Conservation (phyloP, 2,329 filamentous ascomycete species). For the Tolypocladium ophioglossoides region DNA sequence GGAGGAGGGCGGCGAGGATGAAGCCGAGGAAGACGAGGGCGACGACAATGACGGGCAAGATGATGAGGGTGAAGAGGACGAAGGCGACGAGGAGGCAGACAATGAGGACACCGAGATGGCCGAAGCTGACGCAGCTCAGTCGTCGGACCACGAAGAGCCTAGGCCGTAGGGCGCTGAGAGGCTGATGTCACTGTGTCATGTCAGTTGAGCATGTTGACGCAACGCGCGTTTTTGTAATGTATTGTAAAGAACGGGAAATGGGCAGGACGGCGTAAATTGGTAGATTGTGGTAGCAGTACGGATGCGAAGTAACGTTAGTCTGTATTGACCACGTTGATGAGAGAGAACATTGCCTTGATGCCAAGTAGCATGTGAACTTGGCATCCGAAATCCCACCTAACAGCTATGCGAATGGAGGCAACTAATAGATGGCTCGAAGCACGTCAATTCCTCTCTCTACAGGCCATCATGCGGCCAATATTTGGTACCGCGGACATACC, state of each 20-base stretch:
- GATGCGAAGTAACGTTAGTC: too few species aligned
- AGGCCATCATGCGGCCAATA: too few species aligned
- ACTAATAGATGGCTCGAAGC: too few species aligned
- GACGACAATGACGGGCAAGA: constrained; percentile 4
- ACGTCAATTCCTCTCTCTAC: too few species aligned
- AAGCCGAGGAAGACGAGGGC: constrained; percentile 6
- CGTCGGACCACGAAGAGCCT: constrained; percentile 3
- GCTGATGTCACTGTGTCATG: not conserved
- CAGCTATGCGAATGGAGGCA: too few species aligned
- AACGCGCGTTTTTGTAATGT: not conserved
- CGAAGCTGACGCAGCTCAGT: not conserved
- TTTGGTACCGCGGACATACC: too few species aligned
- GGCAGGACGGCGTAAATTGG: not conserved
- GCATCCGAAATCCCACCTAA: too few species aligned
- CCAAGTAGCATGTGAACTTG: too few species aligned
- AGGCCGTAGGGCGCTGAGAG: constrained; percentile 2
- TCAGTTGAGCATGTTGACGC: not conserved
- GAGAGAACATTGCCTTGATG: too few species aligned
- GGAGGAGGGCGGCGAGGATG: constrained; percentile 9
- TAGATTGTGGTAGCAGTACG: not conserved
- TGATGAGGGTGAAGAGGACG: constrained; percentile 6
- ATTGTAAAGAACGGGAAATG: not conserved
- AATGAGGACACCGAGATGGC: constrained; percentile 3
- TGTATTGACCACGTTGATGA: too few species aligned
- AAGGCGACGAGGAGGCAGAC: constrained; percentile 4